These are phyloP conservation scores for Diplodia sapinea DNA, from an alignment of 2,329 filamentous ascomycete genomes.

Conservation along the genomic window DNA sequence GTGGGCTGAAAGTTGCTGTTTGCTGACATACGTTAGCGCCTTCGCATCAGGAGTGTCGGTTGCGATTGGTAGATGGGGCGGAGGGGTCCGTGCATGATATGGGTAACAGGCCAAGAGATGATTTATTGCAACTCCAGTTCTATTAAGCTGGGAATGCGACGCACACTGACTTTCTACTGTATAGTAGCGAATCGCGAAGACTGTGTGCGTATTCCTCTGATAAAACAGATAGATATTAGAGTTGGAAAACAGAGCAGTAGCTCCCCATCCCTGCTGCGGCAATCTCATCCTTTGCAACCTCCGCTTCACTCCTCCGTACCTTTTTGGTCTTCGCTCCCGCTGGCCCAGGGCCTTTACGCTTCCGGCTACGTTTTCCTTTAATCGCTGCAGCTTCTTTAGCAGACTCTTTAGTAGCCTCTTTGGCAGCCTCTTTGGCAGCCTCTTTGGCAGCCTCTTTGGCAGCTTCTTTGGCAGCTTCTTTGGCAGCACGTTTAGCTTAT, in stretches of 20 bases:
- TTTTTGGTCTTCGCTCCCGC: conserved; percentile 20
- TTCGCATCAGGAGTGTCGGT: not conserved
- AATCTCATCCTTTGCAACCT: conserved; percentile 29
- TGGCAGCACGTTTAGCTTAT: conserved; percentile 35
- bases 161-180: no score
- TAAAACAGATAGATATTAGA: conserved; percentile 1
- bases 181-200: no score
- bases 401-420: no score
- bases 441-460: no score
- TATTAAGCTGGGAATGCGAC: no score
- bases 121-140: no score
- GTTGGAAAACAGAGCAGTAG: conserved; percentile 23
- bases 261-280: conserved; percentile 21
- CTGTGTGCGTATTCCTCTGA: no score
- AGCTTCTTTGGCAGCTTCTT: no score
- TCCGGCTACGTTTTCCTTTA: conserved; percentile 15
- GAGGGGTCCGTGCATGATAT: no score
- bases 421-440: conserved; percentile 33
- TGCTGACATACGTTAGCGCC: conserved; percentile 9
- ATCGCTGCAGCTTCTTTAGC: not conserved
- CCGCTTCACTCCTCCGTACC: conserved; percentile 25
- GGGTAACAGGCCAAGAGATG: no score
- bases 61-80: not conserved
- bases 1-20: not conserved
- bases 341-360: not conserved